These are phyloP conservation scores for Trametes maxima DNA, from an alignment of 768 basidiomycete genomes.

Conservation along the genomic window DNA sequence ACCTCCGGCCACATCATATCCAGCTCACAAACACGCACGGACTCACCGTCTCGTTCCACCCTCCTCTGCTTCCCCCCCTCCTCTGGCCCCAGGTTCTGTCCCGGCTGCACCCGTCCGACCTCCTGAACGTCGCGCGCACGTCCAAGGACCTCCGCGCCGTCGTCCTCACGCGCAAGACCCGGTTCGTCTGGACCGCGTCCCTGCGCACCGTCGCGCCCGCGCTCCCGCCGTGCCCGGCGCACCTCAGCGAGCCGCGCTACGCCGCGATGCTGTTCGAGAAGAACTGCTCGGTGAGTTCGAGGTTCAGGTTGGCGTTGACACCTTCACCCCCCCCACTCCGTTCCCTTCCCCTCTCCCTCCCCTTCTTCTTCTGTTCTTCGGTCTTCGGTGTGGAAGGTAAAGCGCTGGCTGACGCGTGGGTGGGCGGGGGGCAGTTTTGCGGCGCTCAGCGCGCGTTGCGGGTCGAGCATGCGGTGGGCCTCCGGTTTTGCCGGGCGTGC, in stretches of 20 bases:
- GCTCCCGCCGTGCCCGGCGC: constrained; percentile 5
- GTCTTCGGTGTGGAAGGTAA: too few species aligned
- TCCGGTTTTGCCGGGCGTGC: too few species aligned
- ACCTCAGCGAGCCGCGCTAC: constrained; percentile 2
- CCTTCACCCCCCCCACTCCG: too few species aligned
- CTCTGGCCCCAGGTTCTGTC: not conserved
- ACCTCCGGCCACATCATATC: not conserved
- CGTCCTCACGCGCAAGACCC: not conserved
- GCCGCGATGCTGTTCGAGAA: not conserved
- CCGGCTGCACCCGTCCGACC: constrained; percentile 4
- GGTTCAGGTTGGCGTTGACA: not conserved
- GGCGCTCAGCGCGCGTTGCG: too few species aligned
- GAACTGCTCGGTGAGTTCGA: not conserved
- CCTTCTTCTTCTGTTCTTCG: too few species aligned
- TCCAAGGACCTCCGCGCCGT: not conserved
- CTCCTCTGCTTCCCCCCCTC: not conserved
- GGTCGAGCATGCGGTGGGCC: too few species aligned
- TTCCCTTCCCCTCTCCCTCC: not conserved
- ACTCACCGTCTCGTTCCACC: not conserved
- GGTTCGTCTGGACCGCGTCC: not conserved
- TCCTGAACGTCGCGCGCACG: constrained; percentile 5
- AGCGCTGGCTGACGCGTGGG: too few species aligned
- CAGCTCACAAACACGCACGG: not conserved
- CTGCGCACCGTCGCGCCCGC: not conserved
- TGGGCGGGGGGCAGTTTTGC: too few species aligned